Percentiles rank a stretch among this genome's conserved stretches.
Evolutionary conservation across 371 early-diverging fungal species (phyloP).

Genomic region (Funneliformis caledonium): DNA sequence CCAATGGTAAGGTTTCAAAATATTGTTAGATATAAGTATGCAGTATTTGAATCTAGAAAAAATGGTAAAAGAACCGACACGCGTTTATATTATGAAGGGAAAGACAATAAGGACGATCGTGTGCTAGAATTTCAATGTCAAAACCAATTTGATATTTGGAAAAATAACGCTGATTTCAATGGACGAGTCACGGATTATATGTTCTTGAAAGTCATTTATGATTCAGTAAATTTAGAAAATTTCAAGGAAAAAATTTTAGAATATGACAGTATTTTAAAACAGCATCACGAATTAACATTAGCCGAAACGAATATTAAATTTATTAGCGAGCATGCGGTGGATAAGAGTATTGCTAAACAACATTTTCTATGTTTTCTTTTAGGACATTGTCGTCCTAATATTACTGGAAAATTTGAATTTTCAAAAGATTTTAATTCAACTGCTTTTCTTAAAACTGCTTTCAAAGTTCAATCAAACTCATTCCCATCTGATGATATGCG

Average conservation of each 20-base stretch:
- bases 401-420: not conserved
- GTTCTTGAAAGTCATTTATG: constrained; percentile 24
- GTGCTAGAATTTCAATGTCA: not conserved
- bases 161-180: not conserved
- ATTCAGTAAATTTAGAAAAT: not conserved
- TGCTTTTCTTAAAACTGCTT: not conserved
- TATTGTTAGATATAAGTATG: constrained; percentile 28
- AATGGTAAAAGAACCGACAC: not conserved
- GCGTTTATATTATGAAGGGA: not conserved
- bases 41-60: not conserved
- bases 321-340: not conserved
- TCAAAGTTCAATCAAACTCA: not conserved
- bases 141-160: constrained; percentile 33
- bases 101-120: not conserved
- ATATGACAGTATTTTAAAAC: constrained; percentile 4
- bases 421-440: not conserved
- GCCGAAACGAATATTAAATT: constrained; percentile 7
- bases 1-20: not conserved
- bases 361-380: constrained; percentile 35
- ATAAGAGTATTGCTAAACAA: not conserved
- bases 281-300: not conserved
- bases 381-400: not conserved
- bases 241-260: constrained; percentile 25
- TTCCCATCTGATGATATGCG: not conserved
- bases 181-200: not conserved